Conservation (phyloP, 345 rosid genomes). For the Salix udensis region DNA sequence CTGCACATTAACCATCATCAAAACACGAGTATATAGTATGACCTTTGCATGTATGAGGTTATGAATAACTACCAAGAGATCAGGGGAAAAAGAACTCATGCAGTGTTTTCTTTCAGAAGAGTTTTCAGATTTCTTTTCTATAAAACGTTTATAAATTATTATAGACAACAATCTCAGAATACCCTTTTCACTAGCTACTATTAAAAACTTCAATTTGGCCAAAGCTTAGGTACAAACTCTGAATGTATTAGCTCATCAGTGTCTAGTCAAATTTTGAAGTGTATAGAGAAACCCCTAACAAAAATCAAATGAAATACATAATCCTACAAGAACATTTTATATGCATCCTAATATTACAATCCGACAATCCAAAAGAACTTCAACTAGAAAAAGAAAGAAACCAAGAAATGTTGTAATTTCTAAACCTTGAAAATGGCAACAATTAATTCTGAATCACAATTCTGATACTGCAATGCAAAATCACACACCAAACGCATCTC, state of each 20-base stretch:
- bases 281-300: background rate
- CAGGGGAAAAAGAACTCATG: background rate
- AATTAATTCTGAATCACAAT: background rate
- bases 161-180: background rate
- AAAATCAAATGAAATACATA: background rate
- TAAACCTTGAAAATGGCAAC: background rate
- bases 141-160: background rate
- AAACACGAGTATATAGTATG: background rate
- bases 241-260: background rate
- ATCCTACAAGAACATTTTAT: background rate
- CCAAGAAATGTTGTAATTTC: background rate
- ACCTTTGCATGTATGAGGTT: no score
- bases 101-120: background rate
- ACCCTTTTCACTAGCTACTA: background rate
- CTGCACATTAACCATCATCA: constrained; percentile 34
- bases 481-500: background rate
- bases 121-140: background rate
- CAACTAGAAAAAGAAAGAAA: background rate
- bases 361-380: background rate
- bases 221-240: background rate
- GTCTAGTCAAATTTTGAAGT: background rate
- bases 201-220: background rate
- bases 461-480: background rate
- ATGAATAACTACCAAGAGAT: background rate
- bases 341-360: background rate